Conservation (phyloP, 208 protist genomes). For the Strigomonas culicis region DNA sequence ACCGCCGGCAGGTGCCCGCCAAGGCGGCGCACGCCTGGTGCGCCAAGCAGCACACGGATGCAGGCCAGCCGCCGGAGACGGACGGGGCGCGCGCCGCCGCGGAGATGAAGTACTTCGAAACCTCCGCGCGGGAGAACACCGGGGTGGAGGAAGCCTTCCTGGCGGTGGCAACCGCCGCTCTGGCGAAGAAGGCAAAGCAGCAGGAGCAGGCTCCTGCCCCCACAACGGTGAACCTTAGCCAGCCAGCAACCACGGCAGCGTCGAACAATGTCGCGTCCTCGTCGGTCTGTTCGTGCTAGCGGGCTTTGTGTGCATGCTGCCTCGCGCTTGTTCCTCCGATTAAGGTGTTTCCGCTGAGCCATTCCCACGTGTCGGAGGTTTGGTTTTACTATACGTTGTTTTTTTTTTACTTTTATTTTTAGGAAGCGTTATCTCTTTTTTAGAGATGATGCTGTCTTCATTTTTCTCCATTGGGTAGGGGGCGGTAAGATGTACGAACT, state of each 20-base stretch:
- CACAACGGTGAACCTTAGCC: constrained; percentile 65
- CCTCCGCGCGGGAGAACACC: constrained; percentile 97
- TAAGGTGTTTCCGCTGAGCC: too few relatives aligned
- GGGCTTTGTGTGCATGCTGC: too few relatives aligned
- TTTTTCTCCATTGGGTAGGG: too few relatives aligned
- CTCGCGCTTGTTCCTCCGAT: too few relatives aligned
- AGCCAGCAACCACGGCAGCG: constrained; percentile 6
- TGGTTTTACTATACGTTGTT: too few relatives aligned
- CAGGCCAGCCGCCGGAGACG: constrained; percentile 14
- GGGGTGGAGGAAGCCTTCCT: constrained; percentile 98
- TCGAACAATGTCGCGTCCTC: too few relatives aligned
- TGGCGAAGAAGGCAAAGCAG: constrained; percentile 65
- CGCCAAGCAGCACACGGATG: constrained; percentile 75
- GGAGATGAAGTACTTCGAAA: constrained; percentile 98
- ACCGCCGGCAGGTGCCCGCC: constrained; percentile 89
- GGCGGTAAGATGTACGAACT: too few relatives aligned
- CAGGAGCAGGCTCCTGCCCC: constrained; percentile 49
- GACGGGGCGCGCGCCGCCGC: constrained; percentile 9
- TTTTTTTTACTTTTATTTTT: too few relatives aligned
- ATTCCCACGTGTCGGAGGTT: too few relatives aligned
- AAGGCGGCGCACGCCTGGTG: constrained; percentile 96
- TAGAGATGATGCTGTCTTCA: too few relatives aligned
- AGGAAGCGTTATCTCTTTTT: too few relatives aligned
- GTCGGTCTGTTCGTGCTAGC: neutral
- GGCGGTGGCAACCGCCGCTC: constrained; percentile 59